Conservation (phyloP, 345 rosid species). For the Geranium rotundifolium region DNA sequence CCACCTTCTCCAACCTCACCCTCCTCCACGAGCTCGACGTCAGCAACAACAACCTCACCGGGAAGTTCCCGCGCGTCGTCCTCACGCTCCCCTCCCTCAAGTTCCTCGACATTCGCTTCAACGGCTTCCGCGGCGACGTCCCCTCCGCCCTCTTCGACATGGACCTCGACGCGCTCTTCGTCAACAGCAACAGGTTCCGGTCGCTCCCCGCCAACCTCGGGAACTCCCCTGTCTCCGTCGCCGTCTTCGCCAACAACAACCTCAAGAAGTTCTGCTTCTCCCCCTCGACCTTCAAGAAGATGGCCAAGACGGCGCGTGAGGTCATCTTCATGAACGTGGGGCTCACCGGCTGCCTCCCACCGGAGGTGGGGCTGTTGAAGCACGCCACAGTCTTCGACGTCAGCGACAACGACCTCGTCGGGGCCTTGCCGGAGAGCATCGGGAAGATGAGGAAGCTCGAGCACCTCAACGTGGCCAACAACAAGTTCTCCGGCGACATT, state of each 20-base stretch:
- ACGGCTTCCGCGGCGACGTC: constrained; percentile 43
- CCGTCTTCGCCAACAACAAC: constrained; percentile 66
- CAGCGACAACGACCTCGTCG: constrained; percentile 54
- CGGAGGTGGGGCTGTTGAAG: constrained; percentile 42
- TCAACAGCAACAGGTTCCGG: constrained; percentile 69
- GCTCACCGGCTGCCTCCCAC: constrained; percentile 53
- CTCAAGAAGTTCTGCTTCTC: constrained; percentile 45
- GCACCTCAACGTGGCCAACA: constrained; percentile 64
- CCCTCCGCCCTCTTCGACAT: constrained; percentile 51
- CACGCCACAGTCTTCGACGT: constrained; percentile 63
- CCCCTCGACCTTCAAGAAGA: constrained; percentile 42
- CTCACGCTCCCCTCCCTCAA: constrained; percentile 53
- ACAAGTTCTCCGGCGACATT: constrained; percentile 49
- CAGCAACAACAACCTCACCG: constrained; percentile 61
- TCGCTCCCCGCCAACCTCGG: constrained; percentile 60
- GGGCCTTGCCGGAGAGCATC: constrained; percentile 50
- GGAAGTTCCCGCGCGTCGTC: constrained; percentile 52
- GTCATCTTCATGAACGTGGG: constrained; percentile 42
- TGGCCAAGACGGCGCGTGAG: constrained; percentile 48
- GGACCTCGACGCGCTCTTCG: constrained; percentile 70
- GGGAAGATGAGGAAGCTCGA: constrained; percentile 64
- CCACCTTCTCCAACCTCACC: constrained; percentile 28
- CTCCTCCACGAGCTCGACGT: constrained; percentile 62
- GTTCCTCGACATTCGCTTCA: constrained; percentile 70
- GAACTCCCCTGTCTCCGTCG: constrained; percentile 61